Evolutionary conservation across 2,329 filamentous ascomycete genomes (phyloP).

Genomic region (Fusarium torreyae): DNA sequence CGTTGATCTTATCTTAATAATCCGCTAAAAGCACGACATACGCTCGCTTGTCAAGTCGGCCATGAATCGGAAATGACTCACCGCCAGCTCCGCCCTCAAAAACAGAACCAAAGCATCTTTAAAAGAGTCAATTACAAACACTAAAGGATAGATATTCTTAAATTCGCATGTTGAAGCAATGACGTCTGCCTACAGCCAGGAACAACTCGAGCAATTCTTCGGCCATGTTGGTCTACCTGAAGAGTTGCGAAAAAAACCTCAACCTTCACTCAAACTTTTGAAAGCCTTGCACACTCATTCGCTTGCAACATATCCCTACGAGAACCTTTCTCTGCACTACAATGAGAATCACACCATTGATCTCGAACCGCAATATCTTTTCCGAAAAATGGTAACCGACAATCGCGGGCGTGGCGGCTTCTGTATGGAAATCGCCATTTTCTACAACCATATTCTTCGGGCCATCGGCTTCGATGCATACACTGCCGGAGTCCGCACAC

Average conservation of each 20-base stretch:
- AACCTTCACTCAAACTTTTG: conserved; percentile 31
- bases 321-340: conserved; percentile 71
- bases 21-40: conserved; percentile 28
- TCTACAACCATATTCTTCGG: conserved; percentile 68
- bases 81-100: neutral
- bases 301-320: conserved; percentile 64
- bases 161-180: conserved; percentile 2
- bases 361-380: conserved; percentile 64
- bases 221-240: conserved; percentile 24
- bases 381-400: conserved; percentile 63
- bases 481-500: conserved; percentile 68
- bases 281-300: conserved; percentile 36
- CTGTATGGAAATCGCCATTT: conserved; percentile 72
- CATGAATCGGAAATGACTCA: conserved; percentile 23
- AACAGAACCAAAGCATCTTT: neutral
- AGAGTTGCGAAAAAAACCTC: conserved; percentile 11
- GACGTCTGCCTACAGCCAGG: conserved; percentile 33
- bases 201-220: conserved; percentile 38
- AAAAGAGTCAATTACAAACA: neutral
- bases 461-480: conserved; percentile 68
- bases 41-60: neutral
- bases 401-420: conserved; percentile 67
- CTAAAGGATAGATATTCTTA: neutral
- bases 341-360: conserved; percentile 55
- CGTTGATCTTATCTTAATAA: conserved; percentile 10